Conservation (phyloP, 192 early-diverging fungal genomes). For the Funneliformis mosseae region DNA sequence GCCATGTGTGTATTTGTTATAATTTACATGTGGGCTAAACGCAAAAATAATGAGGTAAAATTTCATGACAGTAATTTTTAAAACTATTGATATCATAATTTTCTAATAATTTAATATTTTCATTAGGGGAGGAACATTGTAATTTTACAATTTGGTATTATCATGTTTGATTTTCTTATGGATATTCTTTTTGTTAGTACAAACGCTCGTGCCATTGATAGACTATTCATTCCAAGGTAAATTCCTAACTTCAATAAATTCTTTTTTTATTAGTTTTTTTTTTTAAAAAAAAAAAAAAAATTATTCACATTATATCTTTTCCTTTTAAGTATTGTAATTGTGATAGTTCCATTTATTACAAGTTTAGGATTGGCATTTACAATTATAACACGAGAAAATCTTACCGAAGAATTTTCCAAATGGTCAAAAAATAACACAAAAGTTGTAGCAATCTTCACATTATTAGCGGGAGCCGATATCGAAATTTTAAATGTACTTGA, state of each 20-base stretch:
- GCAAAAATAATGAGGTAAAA: too few relatives aligned
- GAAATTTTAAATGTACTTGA: not conserved
- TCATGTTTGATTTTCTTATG: conserved; percentile 5
- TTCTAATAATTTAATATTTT: not conserved
- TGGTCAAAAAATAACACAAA: conserved; percentile 5
- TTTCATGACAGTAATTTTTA: too few relatives aligned
- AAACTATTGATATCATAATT: too few relatives aligned
- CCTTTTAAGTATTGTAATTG: not conserved
- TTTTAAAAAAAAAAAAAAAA: not conserved
- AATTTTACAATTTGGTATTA: conserved; percentile 12
- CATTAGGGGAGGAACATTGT: not conserved
- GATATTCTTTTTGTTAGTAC: not conserved
- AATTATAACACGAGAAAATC: not conserved
- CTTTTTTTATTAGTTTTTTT: not conserved
- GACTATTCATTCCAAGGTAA: conserved; percentile 20
- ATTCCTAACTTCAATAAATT: not conserved
- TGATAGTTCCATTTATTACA: not conserved
- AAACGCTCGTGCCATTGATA: not conserved
- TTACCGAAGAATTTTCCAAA: not conserved
- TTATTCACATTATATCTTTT: not conserved
- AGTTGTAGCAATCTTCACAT: not conserved
- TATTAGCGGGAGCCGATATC: conserved; percentile 15
- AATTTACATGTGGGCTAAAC: too few relatives aligned
- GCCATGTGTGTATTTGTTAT: too few relatives aligned
- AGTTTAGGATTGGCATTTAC: not conserved